A percentile compares a stretch with the other conserved stretches of the same genome.
These are phyloP conservation scores for Globisporangium polare DNA, from an alignment of 352 stramenopile genomes.

Conservation along the genomic window DNA sequence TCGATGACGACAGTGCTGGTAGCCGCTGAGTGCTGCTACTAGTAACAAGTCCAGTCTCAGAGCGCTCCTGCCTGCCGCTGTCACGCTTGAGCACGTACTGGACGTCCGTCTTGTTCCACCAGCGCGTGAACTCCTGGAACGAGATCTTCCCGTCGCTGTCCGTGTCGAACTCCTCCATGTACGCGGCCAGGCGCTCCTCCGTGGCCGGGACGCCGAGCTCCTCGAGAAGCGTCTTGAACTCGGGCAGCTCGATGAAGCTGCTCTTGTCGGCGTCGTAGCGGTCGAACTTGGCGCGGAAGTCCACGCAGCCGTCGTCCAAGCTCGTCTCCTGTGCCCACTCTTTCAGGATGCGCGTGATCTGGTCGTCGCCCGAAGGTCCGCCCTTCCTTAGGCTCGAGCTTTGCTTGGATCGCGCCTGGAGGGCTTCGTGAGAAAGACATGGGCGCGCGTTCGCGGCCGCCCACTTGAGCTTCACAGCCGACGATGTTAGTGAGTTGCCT, in stretches of 20 bases:
- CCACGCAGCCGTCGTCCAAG: constrained; percentile 63
- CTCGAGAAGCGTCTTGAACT: constrained; percentile 82
- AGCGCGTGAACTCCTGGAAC: constrained; percentile 83
- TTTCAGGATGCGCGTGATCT: constrained; percentile 72
- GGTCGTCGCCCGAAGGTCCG: constrained; percentile 38
- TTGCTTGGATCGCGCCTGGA: constrained; percentile 30
- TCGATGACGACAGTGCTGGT: constrained; percentile 10
- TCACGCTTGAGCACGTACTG: constrained; percentile 85
- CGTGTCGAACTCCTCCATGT: constrained; percentile 78
- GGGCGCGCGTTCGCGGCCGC: constrained; percentile 29
- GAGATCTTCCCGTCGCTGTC: constrained; percentile 83
- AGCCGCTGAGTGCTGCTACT: constrained; percentile 5
- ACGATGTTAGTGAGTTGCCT: constrained; percentile 6
- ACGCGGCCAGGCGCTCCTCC: constrained; percentile 77
- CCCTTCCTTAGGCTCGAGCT: constrained; percentile 20
- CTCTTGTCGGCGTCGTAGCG: constrained; percentile 72
- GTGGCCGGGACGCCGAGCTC: constrained; percentile 83
- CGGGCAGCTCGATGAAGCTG: constrained; percentile 74
- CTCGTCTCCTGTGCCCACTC: constrained; percentile 81
- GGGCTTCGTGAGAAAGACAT: constrained; percentile 46
- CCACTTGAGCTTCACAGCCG: constrained; percentile 56
- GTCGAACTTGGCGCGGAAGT: constrained; percentile 72
- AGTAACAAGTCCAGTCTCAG: neutral
- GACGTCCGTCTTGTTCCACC: constrained; percentile 82
- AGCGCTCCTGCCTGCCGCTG: constrained; percentile 13